Base-by-base conservation (phyloP, 176 grass and related monocot species). In the Ampelocalamus luodianensis region DNA sequence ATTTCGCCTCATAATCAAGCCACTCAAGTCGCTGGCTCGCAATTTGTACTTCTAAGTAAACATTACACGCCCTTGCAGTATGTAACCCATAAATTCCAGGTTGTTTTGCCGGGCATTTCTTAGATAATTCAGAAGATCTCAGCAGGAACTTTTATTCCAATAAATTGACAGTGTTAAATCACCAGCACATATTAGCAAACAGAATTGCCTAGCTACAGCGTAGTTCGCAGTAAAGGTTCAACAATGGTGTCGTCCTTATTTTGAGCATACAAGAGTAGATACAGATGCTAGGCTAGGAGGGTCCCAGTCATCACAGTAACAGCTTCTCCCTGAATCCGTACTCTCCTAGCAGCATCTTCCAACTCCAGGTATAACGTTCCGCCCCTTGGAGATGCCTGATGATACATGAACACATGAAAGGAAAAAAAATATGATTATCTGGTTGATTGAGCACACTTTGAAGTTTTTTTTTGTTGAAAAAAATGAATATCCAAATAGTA, bases 251-350 rank as follows among this genome's bases (percentile, higher is more conserved):
- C 49, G 15, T 8, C 11, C 36, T 1, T 40, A n/a, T 8, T 22
- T 22, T 34, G 32, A 77, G 74, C 54, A 42, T 42, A 55, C 8
- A 36, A 2, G 6, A 1, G 29, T 12, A 5, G 48, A 75, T 75
- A 26, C 50, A 66, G 62, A 34, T 34, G 32, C 14, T 79, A 65
- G 9, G 5, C 59, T 42, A 79, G 40, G 40, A 78, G 24, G 0
- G 84, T 89, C 38, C 94, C 94, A 34, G 53, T 22, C 91, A 96
- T 96, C 67, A 92, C 85, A 82, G 85, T 94, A 12, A 97, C 65
- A 59, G 91, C 89, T 88, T 94, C 87, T 78, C 94, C 94, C 56
- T 75, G 77, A 65, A 97, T 93, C 54, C n/a, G 27, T 58, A 97
- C 87, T 49, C 91, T 91, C 76, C 50, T 65, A 24, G 44, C 29